Percentiles rank a stretch among this genome's conserved stretches.
These are phyloP conservation scores for Rubia balearica DNA, from an alignment of 305 asterid species.

Conservation along the genomic window DNA sequence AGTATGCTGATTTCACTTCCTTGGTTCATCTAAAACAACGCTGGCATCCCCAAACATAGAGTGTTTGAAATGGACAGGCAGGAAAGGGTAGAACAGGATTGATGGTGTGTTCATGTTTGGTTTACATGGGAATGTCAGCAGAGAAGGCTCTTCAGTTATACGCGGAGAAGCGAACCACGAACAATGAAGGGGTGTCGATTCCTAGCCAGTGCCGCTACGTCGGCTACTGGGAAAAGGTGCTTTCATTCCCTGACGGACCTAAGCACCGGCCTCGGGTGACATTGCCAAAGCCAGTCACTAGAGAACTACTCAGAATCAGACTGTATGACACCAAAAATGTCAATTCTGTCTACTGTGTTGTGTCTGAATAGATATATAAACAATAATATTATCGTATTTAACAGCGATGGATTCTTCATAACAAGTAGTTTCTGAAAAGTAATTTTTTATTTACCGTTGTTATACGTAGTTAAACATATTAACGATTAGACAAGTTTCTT, in stretches of 20 bases:
- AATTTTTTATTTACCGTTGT: too few species aligned
- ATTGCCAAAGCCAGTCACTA: constrained; percentile 41
- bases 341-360: constrained; percentile 49
- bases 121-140: constrained; percentile 58
- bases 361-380: too few species aligned
- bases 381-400: too few species aligned
- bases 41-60: neutral
- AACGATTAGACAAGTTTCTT: too few species aligned
- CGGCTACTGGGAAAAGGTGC: constrained; percentile 53
- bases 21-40: neutral
- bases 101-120: constrained; percentile 63
- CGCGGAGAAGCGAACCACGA: constrained; percentile 73
- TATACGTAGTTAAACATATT: too few species aligned
- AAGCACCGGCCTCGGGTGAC: constrained; percentile 32
- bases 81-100: constrained; percentile 85
- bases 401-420: too few species aligned
- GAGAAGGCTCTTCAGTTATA: constrained; percentile 64
- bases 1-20: neutral
- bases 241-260: constrained; percentile 28
- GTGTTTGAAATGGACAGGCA: constrained; percentile 44
- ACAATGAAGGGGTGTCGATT: constrained; percentile 76
- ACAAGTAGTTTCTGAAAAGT: too few species aligned
- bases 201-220: constrained; percentile 83
- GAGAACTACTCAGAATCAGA: constrained; percentile 59
- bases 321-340: constrained; percentile 50